Conservation (phyloP, 2,329 filamentous ascomycete genomes). For the Ophiostoma pallidulum region DNA sequence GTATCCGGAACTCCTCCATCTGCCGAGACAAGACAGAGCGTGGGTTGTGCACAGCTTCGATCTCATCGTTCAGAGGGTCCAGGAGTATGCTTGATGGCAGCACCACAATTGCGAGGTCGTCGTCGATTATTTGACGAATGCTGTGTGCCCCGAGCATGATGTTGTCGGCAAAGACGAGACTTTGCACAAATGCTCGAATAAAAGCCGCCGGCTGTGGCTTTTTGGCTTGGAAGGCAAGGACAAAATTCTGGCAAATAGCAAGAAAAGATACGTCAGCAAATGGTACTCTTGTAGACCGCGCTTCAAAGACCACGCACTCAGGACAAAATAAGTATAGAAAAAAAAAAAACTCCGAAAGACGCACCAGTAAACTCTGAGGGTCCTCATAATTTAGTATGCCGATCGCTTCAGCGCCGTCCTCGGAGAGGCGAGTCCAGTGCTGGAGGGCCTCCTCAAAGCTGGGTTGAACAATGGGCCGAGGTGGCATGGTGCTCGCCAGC, state of each 20-base stretch:
- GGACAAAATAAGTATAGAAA: background rate
- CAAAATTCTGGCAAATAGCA: slow-evolving; percentile 49
- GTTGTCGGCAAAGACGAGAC: slow-evolving; percentile 64
- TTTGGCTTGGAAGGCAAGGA: slow-evolving; percentile 64
- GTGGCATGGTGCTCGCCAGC: slow-evolving; percentile 86
- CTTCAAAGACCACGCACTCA: too few relatives aligned
- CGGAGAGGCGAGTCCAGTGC: slow-evolving; percentile 60
- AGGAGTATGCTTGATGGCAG: slow-evolving; percentile 63
- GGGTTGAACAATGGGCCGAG: slow-evolving; percentile 75
- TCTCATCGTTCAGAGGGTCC: slow-evolving; percentile 62
- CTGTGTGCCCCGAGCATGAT: slow-evolving; percentile 58
- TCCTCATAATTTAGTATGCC: slow-evolving; percentile 59
- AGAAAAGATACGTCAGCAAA: background rate
- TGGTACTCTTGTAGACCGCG: too few relatives aligned
- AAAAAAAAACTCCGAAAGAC: slow-evolving; percentile 17
- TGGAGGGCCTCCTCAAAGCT: slow-evolving; percentile 61
- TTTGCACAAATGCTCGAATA: slow-evolving; percentile 69
- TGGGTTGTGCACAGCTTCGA: slow-evolving; percentile 65
- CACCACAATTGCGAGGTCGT: slow-evolving; percentile 69
- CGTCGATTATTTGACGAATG: slow-evolving; percentile 66
- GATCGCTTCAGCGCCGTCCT: slow-evolving; percentile 61
- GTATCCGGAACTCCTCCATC: slow-evolving; percentile 60
- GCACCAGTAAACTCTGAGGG: slow-evolving; percentile 60
- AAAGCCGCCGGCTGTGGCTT: slow-evolving; percentile 78
- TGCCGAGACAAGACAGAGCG: slow-evolving; percentile 62